Evolutionary conservation across 2,329 filamentous ascomycete species (phyloP).

Genomic region (Scytalidium sp.): DNA sequence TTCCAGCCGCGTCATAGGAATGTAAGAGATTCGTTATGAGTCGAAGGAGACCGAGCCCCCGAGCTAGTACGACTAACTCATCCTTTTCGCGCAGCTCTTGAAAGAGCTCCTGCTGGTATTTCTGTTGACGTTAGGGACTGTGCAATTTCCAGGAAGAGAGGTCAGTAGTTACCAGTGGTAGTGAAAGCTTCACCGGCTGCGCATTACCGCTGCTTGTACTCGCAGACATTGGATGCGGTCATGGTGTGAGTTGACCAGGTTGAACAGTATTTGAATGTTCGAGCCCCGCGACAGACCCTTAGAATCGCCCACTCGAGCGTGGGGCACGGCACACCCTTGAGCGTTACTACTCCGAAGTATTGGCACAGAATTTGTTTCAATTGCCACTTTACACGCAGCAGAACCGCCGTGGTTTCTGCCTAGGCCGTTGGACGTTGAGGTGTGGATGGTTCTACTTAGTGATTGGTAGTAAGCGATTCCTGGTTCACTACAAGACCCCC

Average conservation of each 20-base stretch:
- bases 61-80: conserved; percentile 88
- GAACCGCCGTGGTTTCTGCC: not conserved
- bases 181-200: conserved; percentile 76
- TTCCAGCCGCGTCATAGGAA: conserved; percentile 92
- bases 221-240: conserved; percentile 28
- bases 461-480: not conserved
- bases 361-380: too few species aligned
- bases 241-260: conserved; percentile 12
- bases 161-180: conserved; percentile 58
- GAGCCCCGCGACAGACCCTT: not conserved
- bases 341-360: too few species aligned
- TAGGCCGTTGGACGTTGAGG: not conserved
- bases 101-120: conserved; percentile 96
- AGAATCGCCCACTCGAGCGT: not conserved
- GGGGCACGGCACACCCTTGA: not conserved
- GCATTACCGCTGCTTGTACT: conserved; percentile 37
- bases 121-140: conserved; percentile 36
- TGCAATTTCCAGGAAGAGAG: not conserved
- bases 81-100: conserved; percentile 86
- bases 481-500: not conserved
- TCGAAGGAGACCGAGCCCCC: conserved; percentile 86
- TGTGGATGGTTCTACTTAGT: not conserved
- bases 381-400: not conserved
- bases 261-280: not conserved
- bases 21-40: conserved; percentile 95